phyloP scores from a whole-genome alignment of 176 grass and related monocot genomes.

The Eleusine indica region DNA sequence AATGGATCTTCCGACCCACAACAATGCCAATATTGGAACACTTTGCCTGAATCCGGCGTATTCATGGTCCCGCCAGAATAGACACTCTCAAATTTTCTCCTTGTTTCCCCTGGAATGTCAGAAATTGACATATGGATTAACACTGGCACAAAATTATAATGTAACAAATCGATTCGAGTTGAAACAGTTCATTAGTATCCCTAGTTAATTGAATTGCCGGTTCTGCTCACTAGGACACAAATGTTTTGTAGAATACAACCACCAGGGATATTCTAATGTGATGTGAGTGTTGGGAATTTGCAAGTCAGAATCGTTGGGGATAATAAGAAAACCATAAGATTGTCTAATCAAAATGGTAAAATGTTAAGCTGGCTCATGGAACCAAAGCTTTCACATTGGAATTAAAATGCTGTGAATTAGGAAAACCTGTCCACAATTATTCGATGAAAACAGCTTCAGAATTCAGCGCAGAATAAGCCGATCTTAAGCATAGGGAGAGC shows the following conservation, averaged over 20 bases:
- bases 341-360: neutral
- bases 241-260: neutral
- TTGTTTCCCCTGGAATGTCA: slow-evolving; percentile 71
- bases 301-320: neutral
- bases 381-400: neutral
- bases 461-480: neutral
- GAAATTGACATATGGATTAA: neutral
- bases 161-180: neutral
- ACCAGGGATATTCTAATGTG: neutral
- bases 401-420: neutral
- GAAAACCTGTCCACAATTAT: neutral
- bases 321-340: neutral
- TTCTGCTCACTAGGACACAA: neutral
- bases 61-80: slow-evolving; percentile 79
- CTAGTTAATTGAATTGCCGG: neutral
- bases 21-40: slow-evolving; percentile 97
- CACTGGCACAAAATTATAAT: neutral
- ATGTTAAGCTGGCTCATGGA: slow-evolving; percentile 8
- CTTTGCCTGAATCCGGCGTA: slow-evolving; percentile 79
- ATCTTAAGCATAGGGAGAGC: neutral
- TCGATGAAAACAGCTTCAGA: neutral
- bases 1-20: slow-evolving; percentile 91
- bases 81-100: slow-evolving; percentile 95
- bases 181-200: neutral
- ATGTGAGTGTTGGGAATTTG: neutral